A percentile compares a stretch with the other conserved stretches of the same genome.
These are phyloP conservation scores for Fraxinus platypoda DNA, from an alignment of 305 asterid genomes.

Conservation along the genomic window DNA sequence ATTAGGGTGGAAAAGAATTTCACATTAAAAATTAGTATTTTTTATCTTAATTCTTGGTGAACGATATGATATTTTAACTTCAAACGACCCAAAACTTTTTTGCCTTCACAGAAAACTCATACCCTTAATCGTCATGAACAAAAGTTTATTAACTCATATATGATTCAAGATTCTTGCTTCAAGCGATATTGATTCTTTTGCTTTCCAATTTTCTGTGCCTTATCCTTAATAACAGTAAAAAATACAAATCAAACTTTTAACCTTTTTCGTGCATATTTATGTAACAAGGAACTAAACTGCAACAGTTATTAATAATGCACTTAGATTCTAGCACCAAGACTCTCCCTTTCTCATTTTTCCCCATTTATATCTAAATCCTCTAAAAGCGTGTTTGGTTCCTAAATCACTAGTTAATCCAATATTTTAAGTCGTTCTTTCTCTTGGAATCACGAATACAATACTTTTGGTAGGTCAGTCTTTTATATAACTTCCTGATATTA, in stretches of 20 bases:
- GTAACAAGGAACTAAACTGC: neutral
- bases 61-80: neutral
- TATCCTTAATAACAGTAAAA: neutral
- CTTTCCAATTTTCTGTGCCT: neutral
- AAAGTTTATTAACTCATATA: neutral
- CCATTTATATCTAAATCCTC: neutral
- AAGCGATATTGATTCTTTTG: neutral
- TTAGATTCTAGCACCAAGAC: neutral
- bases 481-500: neutral
- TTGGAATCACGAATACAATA: neutral
- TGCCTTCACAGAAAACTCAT: neutral
- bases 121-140: neutral
- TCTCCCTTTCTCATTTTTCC: neutral
- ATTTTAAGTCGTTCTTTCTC: neutral
- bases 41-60: neutral
- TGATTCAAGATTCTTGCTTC: neutral
- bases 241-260: neutral
- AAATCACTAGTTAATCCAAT: neutral
- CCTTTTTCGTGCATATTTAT: neutral
- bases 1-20: neutral
- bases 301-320: neutral
- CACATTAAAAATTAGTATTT: neutral
- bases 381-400: neutral
- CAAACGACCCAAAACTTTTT: neutral
- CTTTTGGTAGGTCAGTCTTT: neutral